Evolutionary conservation across 768 basidiomycete species (phyloP).

Genomic region (Panellus pusillus): DNA sequence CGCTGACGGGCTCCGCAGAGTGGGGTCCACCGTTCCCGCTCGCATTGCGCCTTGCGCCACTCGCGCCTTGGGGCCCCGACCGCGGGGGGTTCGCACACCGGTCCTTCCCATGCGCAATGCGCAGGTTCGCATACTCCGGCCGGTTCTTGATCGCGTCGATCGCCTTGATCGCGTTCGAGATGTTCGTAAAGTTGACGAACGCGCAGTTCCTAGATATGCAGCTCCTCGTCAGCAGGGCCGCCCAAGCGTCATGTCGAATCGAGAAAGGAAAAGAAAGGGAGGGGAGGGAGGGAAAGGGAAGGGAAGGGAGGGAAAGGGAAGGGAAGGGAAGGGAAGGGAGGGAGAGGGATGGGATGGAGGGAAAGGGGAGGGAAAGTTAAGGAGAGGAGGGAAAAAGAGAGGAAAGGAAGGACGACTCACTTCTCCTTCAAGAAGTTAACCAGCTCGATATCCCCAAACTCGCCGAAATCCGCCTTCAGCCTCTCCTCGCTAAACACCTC

Average conservation of each 20-base stretch:
- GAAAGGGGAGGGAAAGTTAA: too few relatives aligned
- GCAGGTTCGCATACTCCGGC: conserved; percentile 83
- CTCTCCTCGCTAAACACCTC: conserved; percentile 88
- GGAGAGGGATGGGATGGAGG: too few relatives aligned
- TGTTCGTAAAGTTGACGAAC: conserved; percentile 94
- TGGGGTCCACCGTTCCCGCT: conserved; percentile 35
- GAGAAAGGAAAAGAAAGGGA: too few relatives aligned
- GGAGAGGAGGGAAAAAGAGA: neutral
- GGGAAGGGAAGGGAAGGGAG: too few relatives aligned
- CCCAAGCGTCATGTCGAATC: too few relatives aligned
- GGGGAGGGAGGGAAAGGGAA: too few relatives aligned
- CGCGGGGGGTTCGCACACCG: conserved; percentile 92
- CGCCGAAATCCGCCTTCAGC: conserved; percentile 90
- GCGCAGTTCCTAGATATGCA: conserved; percentile 84
- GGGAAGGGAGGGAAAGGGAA: too few relatives aligned
- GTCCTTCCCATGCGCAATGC: conserved; percentile 94
- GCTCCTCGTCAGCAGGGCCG: conserved; percentile 3
- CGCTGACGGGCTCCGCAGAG: conserved; percentile 37
- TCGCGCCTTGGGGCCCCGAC: conserved; percentile 72
- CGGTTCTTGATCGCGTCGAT: conserved; percentile 92
- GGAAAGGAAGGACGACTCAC: conserved; percentile 42
- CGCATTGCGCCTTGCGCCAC: conserved; percentile 46
- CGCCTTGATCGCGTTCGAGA: conserved; percentile 93
- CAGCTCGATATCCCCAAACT: conserved; percentile 95
- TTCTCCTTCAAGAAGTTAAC: conserved; percentile 96